These are phyloP conservation scores for Eragrostis nindensis DNA, from an alignment of 176 grass and related monocot species.

Conservation along the genomic window DNA sequence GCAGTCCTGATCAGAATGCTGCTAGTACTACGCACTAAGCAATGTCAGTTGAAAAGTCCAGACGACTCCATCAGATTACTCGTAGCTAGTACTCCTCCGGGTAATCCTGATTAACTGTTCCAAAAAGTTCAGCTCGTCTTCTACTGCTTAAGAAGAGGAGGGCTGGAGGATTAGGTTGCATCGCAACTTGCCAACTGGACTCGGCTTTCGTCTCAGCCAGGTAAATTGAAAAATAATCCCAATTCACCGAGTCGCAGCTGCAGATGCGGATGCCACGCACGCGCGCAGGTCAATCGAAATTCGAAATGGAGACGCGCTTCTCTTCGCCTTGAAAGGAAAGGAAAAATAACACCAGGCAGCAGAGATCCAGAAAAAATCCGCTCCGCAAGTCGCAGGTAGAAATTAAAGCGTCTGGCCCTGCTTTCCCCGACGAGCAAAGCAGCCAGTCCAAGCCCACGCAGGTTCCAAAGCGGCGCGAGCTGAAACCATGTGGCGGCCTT, in stretches of 20 bases:
- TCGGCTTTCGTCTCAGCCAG: background rate
- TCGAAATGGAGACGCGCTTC: conserved; percentile 7
- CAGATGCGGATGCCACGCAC: conserved; percentile 28
- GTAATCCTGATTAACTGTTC: background rate
- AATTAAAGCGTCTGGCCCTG: conserved; percentile 35
- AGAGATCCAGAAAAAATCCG: too few species aligned
- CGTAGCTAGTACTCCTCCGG: background rate
- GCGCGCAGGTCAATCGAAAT: conserved; percentile 20
- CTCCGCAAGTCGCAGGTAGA: background rate
- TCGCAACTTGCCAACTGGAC: background rate
- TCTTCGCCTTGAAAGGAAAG: background rate
- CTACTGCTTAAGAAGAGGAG: too few species aligned
- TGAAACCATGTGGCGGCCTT: conserved; percentile 58
- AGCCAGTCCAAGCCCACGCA: background rate
- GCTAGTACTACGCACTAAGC: background rate
- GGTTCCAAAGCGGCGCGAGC: background rate
- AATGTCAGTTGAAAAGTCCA: background rate
- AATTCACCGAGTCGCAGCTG: background rate
- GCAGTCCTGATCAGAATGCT: background rate
- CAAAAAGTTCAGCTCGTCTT: background rate
- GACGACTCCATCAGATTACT: background rate
- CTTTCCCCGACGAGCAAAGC: background rate
- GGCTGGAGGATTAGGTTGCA: background rate
- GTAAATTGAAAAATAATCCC: background rate
- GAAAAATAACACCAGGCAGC: background rate